A percentile compares a stretch with the other conserved stretches of the same genome.
These are phyloP conservation scores for Daldinia vernicosa DNA, from an alignment of 495 filamentous ascomycete genomes.

Conservation along the genomic window DNA sequence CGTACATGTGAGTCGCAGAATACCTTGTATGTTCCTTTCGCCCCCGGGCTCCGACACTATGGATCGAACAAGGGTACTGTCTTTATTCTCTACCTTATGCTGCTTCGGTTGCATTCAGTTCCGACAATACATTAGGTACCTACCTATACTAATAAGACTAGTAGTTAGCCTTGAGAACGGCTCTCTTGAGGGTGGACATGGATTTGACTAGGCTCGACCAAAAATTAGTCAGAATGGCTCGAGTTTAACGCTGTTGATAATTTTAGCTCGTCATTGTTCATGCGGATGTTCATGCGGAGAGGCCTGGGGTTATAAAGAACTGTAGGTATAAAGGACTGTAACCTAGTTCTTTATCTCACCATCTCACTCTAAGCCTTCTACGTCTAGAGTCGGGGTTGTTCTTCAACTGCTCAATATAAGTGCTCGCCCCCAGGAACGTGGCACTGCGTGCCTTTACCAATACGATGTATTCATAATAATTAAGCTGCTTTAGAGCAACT, in stretches of 20 bases:
- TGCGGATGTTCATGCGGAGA: constrained; percentile 36
- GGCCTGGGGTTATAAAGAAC: constrained; percentile 2
- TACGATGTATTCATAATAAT: constrained; percentile 14
- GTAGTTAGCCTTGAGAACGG: constrained; percentile 22
- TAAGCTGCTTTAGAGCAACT: constrained; percentile 3
- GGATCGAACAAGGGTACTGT: constrained; percentile 8
- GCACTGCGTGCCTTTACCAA: background rate
- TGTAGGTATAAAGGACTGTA: too few species aligned
- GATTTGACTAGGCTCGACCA: constrained; percentile 16
- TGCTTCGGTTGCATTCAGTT: background rate
- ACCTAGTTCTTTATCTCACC: constrained; percentile 10
- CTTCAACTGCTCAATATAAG: background rate
- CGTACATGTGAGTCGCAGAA: constrained; percentile 5
- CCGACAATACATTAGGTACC: constrained; percentile 9
- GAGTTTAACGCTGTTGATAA: constrained; percentile 14
- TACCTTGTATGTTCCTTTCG: constrained; percentile 8
- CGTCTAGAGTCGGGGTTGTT: background rate
- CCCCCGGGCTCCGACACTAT: constrained; percentile 21
- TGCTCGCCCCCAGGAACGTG: background rate
- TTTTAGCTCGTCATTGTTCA: constrained; percentile 7
- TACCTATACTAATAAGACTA: constrained; percentile 25
- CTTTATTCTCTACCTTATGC: background rate
- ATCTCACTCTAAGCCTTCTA: background rate
- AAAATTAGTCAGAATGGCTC: constrained; percentile 9
- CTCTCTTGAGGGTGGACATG: constrained; percentile 19